Evolutionary conservation across 768 basidiomycete species (phyloP), one percentile per base, ranked within the genome.

Genomic region (Leucocoprinus sp.): DNA sequence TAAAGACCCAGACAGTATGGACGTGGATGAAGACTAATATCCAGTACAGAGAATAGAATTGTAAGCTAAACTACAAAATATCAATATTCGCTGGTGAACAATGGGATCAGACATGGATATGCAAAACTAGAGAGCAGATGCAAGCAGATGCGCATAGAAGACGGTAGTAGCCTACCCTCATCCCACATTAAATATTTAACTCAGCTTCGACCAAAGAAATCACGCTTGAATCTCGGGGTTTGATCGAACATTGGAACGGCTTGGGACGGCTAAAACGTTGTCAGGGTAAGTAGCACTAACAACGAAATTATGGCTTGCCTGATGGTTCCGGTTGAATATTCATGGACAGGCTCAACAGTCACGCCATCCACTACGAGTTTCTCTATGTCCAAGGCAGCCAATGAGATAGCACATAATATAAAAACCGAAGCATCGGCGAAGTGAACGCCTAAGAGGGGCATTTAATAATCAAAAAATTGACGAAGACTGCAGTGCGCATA

Each of bases 311-410:
- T 21, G 12, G 42, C 56, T 51, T 52, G 74, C 80, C 80, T 82
- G 52, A 83, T 83, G 0, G 80, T 79, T 15, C 80, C 80, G 8
- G 72, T 71, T 8, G 78, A 79, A 27, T 72, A 72, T 11, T 75
- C 76, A 19, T 76, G 63, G 17, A 77, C 64, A 6, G 80, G 80
- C 38, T 71, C 72, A 27, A 79, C 55, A 18, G 65, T 56, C 4
- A 68, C 50, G 15, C 68, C 67, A 36, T 74, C 67, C 50, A 74
- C 69, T 26, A 74, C 55, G 36, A 49, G 60, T 57, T 75, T 76
- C 6, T 64, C 57, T 45, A 79, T 65, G 51, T 76, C 62, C 50
- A 78, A 74, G 19, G 73, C 74, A 1, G 76, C 70, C 45, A 78
- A 55, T 17, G 73, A 59, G 65, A 73, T 72, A 9, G 65, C 75